Evolutionary conservation across 176 grass and related monocot species (phyloP), one percentile per base, ranked within the genome.

Genomic region (Areca catechu): DNA sequence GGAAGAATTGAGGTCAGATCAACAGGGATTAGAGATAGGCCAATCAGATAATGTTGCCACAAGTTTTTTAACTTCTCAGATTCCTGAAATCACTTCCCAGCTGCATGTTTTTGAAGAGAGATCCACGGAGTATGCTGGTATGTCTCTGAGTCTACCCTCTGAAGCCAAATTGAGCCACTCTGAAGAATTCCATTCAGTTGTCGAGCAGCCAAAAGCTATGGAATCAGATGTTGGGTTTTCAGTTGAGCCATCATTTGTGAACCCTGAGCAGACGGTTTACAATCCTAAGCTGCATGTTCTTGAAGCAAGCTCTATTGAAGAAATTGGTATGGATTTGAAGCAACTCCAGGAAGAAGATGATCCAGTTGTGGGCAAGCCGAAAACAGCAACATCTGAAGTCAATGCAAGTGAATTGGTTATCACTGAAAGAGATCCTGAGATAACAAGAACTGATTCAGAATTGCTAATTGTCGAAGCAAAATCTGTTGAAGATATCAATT

Each of bases 221-320:
- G 70, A 30, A 69, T 34, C 62, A 59, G 75, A 83, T 20, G 34
- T 69, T 71, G 58, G 77, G 17, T 12, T 17, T 53, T 75, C 73
- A 21, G 20, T 71, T 61, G 66, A 58, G 50, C 25, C 57, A 74
- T 79, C 79, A 77, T 53, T 63, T 71, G 68, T 52, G 52, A 75
- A 97, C 58, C 72, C 54, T 52, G 92, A 91, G 68, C 80, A 82
- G 72, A 97, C 75, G 15, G 86, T 97, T 30, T 91, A 97, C 75
- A 97, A 97, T 68, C 80, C 92, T 19, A 66, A 76, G 60, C 66
- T 22, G 49, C 70, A 48, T 47, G 68, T 91, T 72, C 77, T 91
- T 59, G 82, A 88, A 70, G 27, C 62, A 52, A 89, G 63, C 60
- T 66, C 70, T 17, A 17, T 67, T 56, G 70, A 89, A 70, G 77